Percentiles rank a stretch among this genome's conserved stretches.
Evolutionary conservation across 2,329 filamentous ascomycete species (phyloP).

Genomic region (Cercospora berteroae): DNA sequence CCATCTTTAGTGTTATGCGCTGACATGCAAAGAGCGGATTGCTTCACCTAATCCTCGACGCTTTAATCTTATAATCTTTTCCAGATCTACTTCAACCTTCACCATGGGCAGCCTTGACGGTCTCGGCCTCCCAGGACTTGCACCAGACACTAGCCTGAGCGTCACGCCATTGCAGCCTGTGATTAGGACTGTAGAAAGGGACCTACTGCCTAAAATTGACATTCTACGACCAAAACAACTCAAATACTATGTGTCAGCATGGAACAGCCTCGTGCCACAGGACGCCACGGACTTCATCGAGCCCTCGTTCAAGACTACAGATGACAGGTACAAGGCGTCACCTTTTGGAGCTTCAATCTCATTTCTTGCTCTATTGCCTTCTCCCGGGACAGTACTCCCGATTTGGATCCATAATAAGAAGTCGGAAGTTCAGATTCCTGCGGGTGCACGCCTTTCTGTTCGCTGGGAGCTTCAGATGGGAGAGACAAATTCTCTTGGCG

Average conservation of each 20-base stretch:
- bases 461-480: neutral
- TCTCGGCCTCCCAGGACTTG: neutral
- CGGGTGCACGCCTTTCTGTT: neutral
- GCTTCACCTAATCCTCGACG: neutral
- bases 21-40: neutral
- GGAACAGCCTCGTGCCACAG: neutral
- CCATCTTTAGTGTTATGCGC: neutral
- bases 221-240: neutral
- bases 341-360: neutral
- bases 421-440: neutral
- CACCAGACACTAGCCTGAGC: neutral
- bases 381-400: neutral
- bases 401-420: fast-evolving
- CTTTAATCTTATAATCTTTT: neutral
- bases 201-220: neutral
- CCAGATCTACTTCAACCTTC: neutral
- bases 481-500: neutral
- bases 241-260: neutral
- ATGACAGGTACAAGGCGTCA: neutral
- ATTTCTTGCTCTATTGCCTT: neutral
- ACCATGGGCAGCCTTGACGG: neutral
- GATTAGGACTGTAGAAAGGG: neutral
- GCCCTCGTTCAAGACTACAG: neutral
- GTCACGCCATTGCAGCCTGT: neutral
- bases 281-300: neutral